phyloP scores from a whole-genome alignment of 2,329 filamentous ascomycete genomes.

The Teratosphaeria nubilosa region DNA sequence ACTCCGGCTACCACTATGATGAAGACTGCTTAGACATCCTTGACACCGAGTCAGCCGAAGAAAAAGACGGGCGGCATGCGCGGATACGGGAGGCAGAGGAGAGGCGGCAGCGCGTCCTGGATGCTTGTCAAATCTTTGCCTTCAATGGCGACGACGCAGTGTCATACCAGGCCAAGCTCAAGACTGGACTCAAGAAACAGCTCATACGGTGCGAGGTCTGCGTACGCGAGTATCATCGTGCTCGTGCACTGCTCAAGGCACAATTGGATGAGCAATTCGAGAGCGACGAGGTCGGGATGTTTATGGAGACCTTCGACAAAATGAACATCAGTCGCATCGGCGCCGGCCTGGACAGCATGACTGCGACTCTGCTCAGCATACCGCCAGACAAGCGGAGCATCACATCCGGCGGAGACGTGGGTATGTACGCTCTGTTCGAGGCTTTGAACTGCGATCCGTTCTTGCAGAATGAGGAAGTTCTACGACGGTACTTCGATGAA shows the following conservation, averaged over 20 bases:
- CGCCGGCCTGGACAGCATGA: slow-evolving; percentile 32
- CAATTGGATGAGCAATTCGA: slow-evolving; percentile 34
- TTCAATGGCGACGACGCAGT: slow-evolving; percentile 39
- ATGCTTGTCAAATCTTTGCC: slow-evolving; percentile 36
- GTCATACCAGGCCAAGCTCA: slow-evolving; percentile 32
- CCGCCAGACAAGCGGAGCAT: slow-evolving; percentile 43
- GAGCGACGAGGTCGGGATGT: slow-evolving; percentile 33
- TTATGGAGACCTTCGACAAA: slow-evolving; percentile 36
- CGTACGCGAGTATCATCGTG: slow-evolving; percentile 39
- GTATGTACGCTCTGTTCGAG: slow-evolving; percentile 77
- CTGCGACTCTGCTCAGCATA: slow-evolving; percentile 30
- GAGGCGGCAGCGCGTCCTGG: slow-evolving; percentile 32
- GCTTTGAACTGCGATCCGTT: slow-evolving; percentile 76
- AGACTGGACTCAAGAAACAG: slow-evolving; percentile 29
- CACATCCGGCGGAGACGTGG: slow-evolving; percentile 43
- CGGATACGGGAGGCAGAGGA: slow-evolving; percentile 31
- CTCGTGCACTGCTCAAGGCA: slow-evolving; percentile 30
- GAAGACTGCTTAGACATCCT: slow-evolving; percentile 30
- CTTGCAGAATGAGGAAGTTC: slow-evolving; percentile 46
- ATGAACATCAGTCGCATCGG: slow-evolving; percentile 37
- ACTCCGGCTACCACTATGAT: slow-evolving; percentile 30
- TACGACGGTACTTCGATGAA: slow-evolving; percentile 59
- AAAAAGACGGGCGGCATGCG: slow-evolving; percentile 14
- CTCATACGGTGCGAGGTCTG: slow-evolving; percentile 41
- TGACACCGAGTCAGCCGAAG: slow-evolving; percentile 15